These are phyloP conservation scores for Elsinoe batatas DNA, from an alignment of 2,329 filamentous ascomycete species.

Conservation along the genomic window DNA sequence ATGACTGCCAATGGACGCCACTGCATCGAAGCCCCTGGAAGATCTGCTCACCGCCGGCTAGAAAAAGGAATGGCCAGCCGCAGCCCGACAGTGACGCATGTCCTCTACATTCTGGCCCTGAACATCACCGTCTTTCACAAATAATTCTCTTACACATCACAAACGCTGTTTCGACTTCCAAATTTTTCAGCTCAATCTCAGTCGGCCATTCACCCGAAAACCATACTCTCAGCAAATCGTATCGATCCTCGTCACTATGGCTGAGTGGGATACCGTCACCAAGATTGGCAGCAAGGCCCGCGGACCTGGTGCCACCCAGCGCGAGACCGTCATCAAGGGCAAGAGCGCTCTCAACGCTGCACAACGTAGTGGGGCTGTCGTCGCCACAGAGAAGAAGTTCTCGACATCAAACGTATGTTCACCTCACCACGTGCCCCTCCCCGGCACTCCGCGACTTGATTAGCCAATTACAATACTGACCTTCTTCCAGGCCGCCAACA, in stretches of 20 bases:
- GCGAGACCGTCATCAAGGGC: slow-evolving; percentile 83
- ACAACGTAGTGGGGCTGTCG: slow-evolving; percentile 63
- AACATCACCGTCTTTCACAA: background rate
- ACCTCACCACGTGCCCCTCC: background rate
- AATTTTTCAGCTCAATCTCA: background rate
- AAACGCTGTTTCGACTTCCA: background rate
- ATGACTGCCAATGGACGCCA: background rate
- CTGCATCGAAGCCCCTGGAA: slow-evolving; percentile 8
- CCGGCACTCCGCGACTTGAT: slow-evolving; percentile 28
- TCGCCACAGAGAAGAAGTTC: slow-evolving; percentile 89
- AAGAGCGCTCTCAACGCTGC: slow-evolving; percentile 81
- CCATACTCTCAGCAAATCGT: background rate
- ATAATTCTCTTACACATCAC: background rate
- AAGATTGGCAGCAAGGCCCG: slow-evolving; percentile 87
- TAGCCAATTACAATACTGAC: background rate
- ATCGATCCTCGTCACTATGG: slow-evolving; percentile 26
- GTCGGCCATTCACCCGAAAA: background rate
- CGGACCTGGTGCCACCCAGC: slow-evolving; percentile 53
- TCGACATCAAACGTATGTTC: slow-evolving; percentile 66
- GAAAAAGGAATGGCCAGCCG: background rate
- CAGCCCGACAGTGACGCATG: slow-evolving; percentile 11
- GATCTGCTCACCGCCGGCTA: slow-evolving; percentile 8
- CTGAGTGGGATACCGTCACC: slow-evolving; percentile 79
- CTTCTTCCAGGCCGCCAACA: slow-evolving; percentile 23
- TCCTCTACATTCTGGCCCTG: background rate